These are phyloP conservation scores for Echinosophora koreensis DNA, from an alignment of 306 rosid genomes.

Conservation along the genomic window DNA sequence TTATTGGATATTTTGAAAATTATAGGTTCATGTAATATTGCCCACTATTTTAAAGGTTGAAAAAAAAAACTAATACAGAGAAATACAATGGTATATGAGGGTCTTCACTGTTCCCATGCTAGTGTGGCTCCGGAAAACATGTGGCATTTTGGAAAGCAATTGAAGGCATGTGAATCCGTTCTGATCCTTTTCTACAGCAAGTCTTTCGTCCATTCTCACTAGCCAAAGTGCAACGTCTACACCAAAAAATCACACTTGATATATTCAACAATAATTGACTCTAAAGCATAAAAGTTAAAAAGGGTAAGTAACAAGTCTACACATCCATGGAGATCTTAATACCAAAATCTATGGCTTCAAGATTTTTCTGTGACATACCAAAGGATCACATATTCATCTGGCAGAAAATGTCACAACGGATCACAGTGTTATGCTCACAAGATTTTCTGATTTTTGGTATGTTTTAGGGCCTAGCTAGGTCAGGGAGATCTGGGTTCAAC, in stretches of 20 bases:
- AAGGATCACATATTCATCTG: too few species aligned
- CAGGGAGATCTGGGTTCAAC: too few species aligned
- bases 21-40: neutral
- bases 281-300: neutral
- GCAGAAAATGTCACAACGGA: too few species aligned
- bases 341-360: too few species aligned
- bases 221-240: constrained; percentile 47
- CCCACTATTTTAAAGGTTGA: neutral
- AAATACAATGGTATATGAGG: constrained; percentile 12
- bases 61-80: neutral
- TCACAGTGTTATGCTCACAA: too few species aligned
- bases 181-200: neutral
- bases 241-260: neutral
- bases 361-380: too few species aligned
- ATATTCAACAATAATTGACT: neutral
- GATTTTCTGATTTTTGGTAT: too few species aligned
- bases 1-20: neutral
- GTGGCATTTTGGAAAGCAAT: constrained; percentile 38
- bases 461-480: too few species aligned
- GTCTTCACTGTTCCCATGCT: neutral
- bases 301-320: neutral
- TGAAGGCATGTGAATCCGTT: constrained; percentile 21
- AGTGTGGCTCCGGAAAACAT: neutral
- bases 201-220: neutral
- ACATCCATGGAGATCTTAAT: too few species aligned